phyloP scores from a whole-genome alignment of 2,329 filamentous ascomycete genomes.

The Plectosphaerella sp. region DNA sequence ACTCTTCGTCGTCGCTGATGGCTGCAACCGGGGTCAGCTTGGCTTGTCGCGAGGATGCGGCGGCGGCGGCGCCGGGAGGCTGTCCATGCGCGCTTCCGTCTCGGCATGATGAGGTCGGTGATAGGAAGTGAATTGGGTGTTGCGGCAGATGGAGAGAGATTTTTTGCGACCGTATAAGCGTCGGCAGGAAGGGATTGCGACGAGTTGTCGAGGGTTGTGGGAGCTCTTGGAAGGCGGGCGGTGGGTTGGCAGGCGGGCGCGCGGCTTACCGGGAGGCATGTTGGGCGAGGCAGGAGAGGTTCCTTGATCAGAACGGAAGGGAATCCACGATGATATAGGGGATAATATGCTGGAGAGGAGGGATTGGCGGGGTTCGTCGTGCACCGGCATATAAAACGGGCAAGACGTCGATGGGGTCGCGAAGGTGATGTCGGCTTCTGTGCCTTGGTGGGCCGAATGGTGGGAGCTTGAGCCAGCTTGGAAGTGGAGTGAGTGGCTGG shows the following conservation, averaged over 20 bases:
- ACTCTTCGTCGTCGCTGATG: slow-evolving; percentile 30
- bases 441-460: too few species aligned
- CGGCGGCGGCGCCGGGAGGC: too few species aligned
- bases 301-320: not conserved
- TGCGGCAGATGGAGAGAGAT: not conserved
- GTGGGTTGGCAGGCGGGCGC: not conserved
- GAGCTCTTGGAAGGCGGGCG: not conserved
- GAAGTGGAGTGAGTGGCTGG: too few species aligned
- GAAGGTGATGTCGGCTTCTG: too few species aligned
- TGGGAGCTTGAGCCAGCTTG: too few species aligned
- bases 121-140: too few species aligned
- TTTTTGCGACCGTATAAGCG: not conserved
- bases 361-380: too few species aligned
- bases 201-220: not conserved
- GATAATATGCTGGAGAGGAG: not conserved
- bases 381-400: slow-evolving; percentile 5
- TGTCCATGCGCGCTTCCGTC: too few species aligned
- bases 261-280: slow-evolving; percentile 12
- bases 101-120: too few species aligned
- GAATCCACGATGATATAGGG: not conserved
- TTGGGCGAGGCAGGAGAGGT: not conserved
- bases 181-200: not conserved
- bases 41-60: not conserved
- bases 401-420: too few species aligned
- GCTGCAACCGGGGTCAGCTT: slow-evolving; percentile 18